Percentiles rank a stretch among this genome's conserved stretches.
Evolutionary conservation across 73 alveolate genomes (phyloP).

Genomic region (Durusdinium trenchii): DNA sequence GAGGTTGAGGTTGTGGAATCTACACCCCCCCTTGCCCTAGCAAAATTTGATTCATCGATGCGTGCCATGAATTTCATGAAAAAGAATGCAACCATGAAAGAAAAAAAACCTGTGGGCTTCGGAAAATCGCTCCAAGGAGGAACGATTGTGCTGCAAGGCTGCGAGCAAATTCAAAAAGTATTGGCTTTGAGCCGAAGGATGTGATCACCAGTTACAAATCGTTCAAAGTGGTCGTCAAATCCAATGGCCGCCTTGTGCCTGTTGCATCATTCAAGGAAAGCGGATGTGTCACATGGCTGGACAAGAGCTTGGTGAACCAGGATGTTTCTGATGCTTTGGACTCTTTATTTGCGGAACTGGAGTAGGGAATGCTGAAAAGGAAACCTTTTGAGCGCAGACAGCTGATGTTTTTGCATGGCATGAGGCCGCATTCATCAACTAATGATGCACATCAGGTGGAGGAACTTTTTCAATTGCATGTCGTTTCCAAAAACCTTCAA

Average conservation of each 20-base stretch:
- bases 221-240: background rate
- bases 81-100: background rate
- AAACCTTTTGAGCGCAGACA: background rate
- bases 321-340: background rate
- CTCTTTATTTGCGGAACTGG: conserved; percentile 10
- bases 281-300: background rate
- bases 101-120: conserved; percentile 5
- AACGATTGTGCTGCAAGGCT: background rate
- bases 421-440: background rate
- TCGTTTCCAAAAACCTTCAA: background rate
- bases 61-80: conserved; percentile 19
- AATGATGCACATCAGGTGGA: background rate
- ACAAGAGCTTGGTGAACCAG: background rate
- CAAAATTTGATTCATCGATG: background rate
- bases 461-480: background rate
- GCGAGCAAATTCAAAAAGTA: background rate
- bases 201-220: background rate
- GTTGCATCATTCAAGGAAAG: background rate
- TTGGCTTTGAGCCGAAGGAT: background rate
- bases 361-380: conserved; percentile 1
- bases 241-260: background rate
- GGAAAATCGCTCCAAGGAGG: background rate
- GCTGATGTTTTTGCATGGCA: background rate
- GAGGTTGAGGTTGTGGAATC: background rate
- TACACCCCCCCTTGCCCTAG: background rate